Evolutionary conservation across 1,139 yeast species (phyloP).

Genomic region (Groenewaldozyma sp.): DNA sequence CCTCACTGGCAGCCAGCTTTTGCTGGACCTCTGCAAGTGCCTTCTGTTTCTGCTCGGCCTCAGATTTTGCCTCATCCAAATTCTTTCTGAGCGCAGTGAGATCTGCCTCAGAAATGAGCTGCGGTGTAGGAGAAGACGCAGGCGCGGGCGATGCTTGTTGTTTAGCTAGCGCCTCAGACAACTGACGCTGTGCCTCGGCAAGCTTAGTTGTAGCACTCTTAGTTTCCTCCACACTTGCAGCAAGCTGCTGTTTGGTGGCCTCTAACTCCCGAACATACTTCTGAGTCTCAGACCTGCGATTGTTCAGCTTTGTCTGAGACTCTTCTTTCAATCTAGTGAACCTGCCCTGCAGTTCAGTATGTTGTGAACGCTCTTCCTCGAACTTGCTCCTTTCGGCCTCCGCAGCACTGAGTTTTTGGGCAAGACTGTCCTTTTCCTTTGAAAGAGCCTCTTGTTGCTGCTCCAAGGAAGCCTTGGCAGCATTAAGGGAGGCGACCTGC

Average conservation of each 20-base stretch:
- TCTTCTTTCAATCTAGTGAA: conserved; percentile 22
- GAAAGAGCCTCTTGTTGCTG: conserved; percentile 1
- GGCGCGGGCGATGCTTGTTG: neutral
- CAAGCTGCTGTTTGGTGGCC: conserved; percentile 11
- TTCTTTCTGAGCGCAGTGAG: neutral
- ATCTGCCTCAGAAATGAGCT: neutral
- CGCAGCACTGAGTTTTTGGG: conserved; percentile 3
- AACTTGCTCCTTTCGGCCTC: conserved; percentile 7
- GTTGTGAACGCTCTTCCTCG: neutral
- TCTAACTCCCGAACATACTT: conserved; percentile 19
- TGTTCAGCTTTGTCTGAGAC: conserved; percentile 25
- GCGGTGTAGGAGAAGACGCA: neutral
- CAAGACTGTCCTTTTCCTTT: neutral
- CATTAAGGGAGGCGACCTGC: conserved; percentile 10
- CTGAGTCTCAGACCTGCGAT: conserved; percentile 19
- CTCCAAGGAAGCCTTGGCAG: conserved; percentile 8
- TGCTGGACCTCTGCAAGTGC: neutral
- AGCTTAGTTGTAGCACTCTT: conserved; percentile 4
- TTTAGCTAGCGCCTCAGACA: neutral
- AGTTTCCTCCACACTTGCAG: conserved; percentile 8
- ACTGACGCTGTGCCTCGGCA: conserved; percentile 8
- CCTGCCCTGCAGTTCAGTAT: conserved; percentile 13
- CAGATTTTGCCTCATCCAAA: neutral
- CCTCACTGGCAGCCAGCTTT: neutral
- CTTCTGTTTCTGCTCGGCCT: neutral